Percentiles rank a stretch among this genome's conserved stretches.
Evolutionary conservation across 352 stramenopile genomes (phyloP).

Genomic region (Globisporangium iwayamae): DNA sequence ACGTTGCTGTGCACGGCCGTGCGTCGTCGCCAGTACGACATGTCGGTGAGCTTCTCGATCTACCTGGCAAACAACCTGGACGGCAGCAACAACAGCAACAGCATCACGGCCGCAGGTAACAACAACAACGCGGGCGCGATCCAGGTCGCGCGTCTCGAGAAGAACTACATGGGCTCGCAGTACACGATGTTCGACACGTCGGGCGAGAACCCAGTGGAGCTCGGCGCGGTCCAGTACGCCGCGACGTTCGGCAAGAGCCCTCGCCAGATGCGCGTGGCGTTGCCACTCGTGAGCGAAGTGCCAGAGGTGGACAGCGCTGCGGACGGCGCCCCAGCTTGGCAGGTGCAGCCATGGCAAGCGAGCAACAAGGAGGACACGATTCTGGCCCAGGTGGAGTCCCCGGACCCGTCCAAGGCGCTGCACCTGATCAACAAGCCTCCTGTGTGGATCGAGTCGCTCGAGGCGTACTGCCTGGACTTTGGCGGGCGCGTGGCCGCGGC

Average conservation of each 20-base stretch:
- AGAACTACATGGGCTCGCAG: slow-evolving; percentile 88
- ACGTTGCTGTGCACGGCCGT: slow-evolving; percentile 73
- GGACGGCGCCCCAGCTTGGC: slow-evolving; percentile 45
- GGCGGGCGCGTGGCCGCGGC: slow-evolving; percentile 67
- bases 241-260: slow-evolving; percentile 85
- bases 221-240: slow-evolving; percentile 82
- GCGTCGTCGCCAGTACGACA: slow-evolving; percentile 81
- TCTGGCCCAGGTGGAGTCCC: slow-evolving; percentile 67
- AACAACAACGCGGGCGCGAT: slow-evolving; percentile 23
- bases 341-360: slow-evolving; percentile 49
- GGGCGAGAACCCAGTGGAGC: slow-evolving; percentile 47
- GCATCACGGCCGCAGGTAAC: slow-evolving; percentile 8
- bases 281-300: slow-evolving; percentile 52
- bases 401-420: slow-evolving; percentile 52
- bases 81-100: slow-evolving; percentile 15
- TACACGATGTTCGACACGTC: slow-evolving; percentile 82
- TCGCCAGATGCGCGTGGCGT: slow-evolving; percentile 76
- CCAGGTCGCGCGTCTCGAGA: slow-evolving; percentile 74
- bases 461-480: slow-evolving; percentile 88
- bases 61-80: slow-evolving; percentile 58
- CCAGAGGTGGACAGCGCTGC: slow-evolving; percentile 37
- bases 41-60: slow-evolving; percentile 85
- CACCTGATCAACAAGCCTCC: slow-evolving; percentile 86
- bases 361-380: slow-evolving; percentile 78
- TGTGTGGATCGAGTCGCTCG: slow-evolving; percentile 84